Evolutionary conservation across 352 stramenopile species (phyloP), one percentile per base, ranked within the genome.

Genomic region (Globisporangium perplexum): DNA sequence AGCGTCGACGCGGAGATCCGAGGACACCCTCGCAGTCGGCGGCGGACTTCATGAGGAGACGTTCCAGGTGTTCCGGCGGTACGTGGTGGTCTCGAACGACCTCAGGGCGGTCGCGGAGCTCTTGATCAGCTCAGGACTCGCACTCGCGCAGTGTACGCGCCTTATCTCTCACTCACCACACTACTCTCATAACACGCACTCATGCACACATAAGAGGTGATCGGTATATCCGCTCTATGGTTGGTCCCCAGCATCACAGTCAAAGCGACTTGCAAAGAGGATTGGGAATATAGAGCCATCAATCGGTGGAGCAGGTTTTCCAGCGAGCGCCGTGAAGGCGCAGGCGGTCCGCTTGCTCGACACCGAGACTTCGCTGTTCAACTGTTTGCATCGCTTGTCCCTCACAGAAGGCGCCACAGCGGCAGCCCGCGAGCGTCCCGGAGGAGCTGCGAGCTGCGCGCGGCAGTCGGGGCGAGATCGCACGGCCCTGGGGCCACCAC

Each of bases 251-350:
- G 77, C 80, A 93, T 93, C 75, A 93, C 84, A 4, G 83, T 90
- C 83, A 30, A 71, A 83, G 59, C 59, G 83, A 89, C 77, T 90
- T 86, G 81, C 79, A 88, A 60, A 91, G 72, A 89, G 90, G 83
- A 93, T 78, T 91, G 80, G 83, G 83, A 93, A 93, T 93, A 93
- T 93, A 85, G 80, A 90, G 83, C 83, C 80, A 86, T 93, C 83
- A 78, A 93, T 89, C 83, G 57, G 63, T 77, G 83, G 83, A 92
- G 81, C 81, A 89, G 58, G 48, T 30, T 80, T 89, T 90, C 83
- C 71, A 78, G 72, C 65, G 59, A 61, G 72, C 59, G 56, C 22
- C 48, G 36, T 50, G 47, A 71, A 20, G 46, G 55, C 36, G 64
- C 66, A 73, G 22, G 77, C 81, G 81, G 81, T 92, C 78, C 70